Evolutionary conservation across 768 basidiomycete species (phyloP).

Genomic region (Hypholoma fasciculare): DNA sequence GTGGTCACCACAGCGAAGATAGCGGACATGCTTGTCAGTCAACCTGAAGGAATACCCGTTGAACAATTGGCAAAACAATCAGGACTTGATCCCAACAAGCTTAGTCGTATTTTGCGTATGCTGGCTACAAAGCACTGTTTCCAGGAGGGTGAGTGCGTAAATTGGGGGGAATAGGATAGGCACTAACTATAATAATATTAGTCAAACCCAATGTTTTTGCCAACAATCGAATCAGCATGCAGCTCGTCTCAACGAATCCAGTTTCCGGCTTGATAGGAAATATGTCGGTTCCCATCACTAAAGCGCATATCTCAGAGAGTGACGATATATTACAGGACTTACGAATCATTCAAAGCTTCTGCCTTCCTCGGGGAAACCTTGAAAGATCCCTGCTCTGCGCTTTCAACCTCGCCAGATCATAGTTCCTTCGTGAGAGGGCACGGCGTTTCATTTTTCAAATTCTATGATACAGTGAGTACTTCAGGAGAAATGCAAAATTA

Average conservation of each 20-base stretch:
- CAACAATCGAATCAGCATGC: conserved; percentile 40
- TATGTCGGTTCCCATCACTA: conserved; percentile 19
- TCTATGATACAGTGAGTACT: conserved; percentile 5
- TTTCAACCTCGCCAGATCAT: conserved; percentile 4
- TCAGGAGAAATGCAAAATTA: too few species aligned
- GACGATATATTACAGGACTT: conserved; percentile 1
- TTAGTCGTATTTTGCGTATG: conserved; percentile 32
- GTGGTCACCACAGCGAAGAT: conserved; percentile 31
- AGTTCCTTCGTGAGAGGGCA: conserved; percentile 4
- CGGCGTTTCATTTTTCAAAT: conserved; percentile 2
- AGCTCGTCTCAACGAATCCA: conserved; percentile 31
- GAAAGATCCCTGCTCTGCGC: conserved; percentile 1
- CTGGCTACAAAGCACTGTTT: conserved; percentile 38
- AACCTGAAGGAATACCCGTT: conserved; percentile 33
- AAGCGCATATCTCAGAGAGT: too few species aligned
- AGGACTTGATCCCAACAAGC: conserved; percentile 29
- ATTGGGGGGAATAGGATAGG: too few species aligned
- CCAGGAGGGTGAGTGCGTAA: conserved; percentile 28
- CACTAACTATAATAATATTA: conserved; percentile 6
- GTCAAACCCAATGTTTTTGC: conserved; percentile 37
- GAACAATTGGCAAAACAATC: conserved; percentile 23
- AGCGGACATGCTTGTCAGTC: conserved; percentile 31
- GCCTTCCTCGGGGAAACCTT: conserved; percentile 6
- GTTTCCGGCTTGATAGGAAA: conserved; percentile 24
- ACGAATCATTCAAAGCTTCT: conserved; percentile 1